Percentiles rank a stretch among this genome's conserved stretches.
These are phyloP conservation scores for Nitzschia inconspicua DNA, from an alignment of 108 stramenopile genomes.

Conservation along the genomic window DNA sequence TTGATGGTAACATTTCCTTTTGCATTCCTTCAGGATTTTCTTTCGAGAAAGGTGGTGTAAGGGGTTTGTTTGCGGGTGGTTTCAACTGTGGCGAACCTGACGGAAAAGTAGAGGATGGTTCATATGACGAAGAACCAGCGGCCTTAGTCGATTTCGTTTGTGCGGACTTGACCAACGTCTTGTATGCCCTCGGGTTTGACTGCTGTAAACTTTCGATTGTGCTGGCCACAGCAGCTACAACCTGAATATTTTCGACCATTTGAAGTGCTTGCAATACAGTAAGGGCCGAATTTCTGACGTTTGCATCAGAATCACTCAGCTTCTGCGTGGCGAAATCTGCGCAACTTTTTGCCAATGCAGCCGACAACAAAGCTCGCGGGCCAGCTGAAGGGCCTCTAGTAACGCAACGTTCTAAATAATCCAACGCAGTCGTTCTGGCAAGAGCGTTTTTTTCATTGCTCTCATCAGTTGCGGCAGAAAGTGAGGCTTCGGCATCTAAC, in stretches of 20 bases:
- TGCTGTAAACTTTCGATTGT: constrained; percentile 40
- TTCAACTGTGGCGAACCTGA: background rate
- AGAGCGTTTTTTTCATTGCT: constrained; percentile 79
- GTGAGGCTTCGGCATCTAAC: constrained; percentile 57
- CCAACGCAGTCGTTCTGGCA: constrained; percentile 52
- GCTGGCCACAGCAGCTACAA: constrained; percentile 17
- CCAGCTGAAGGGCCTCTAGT: constrained; percentile 40
- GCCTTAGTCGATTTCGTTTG: background rate
- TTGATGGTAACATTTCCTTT: background rate
- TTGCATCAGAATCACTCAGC: constrained; percentile 74
- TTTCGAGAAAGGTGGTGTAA: too few relatives aligned
- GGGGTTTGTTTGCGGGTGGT: background rate
- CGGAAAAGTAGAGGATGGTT: background rate
- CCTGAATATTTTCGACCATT: constrained; percentile 31
- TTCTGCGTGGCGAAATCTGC: constrained; percentile 47
- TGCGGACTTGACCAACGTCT: constrained; percentile 40
- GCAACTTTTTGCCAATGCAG: constrained; percentile 28
- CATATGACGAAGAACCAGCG: background rate
- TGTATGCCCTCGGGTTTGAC: constrained; percentile 67
- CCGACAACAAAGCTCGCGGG: constrained; percentile 42
- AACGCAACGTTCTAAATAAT: constrained; percentile 71
- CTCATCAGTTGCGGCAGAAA: constrained; percentile 63
- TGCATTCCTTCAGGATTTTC: too few relatives aligned
- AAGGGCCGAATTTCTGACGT: constrained; percentile 62
- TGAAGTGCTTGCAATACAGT: constrained; percentile 48